Percentiles rank a stretch among this genome's conserved stretches.
phyloP scores from a whole-genome alignment of 1,284 basidiomycete genomes.

The Marasmius tenuissimus region DNA sequence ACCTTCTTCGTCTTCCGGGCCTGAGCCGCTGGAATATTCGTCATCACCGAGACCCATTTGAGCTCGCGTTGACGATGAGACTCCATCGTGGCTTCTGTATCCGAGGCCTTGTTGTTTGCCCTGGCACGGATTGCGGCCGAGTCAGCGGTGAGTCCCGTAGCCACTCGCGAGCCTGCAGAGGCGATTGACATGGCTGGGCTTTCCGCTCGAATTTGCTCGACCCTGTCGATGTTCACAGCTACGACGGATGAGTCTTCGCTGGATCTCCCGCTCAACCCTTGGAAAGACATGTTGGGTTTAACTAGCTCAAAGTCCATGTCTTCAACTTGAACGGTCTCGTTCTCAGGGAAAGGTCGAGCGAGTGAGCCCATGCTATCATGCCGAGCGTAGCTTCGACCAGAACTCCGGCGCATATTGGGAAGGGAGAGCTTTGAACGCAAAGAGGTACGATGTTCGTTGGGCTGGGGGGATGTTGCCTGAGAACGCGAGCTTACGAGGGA shows the following conservation, averaged over 20 bases:
- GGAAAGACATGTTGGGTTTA: conserved; percentile 50
- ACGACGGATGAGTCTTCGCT: conserved; percentile 54
- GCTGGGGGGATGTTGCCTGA: conserved; percentile 25
- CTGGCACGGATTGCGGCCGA: conserved; percentile 10
- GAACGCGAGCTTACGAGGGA: conserved; percentile 24
- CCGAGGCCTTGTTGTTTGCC: conserved; percentile 13
- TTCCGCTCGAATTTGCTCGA: conserved; percentile 36
- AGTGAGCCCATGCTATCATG: conserved; percentile 30
- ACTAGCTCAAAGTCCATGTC: conserved; percentile 81
- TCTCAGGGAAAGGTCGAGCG: conserved; percentile 13
- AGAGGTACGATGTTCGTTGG: conserved; percentile 35
- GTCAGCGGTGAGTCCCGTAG: conserved; percentile 9
- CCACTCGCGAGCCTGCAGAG: conserved; percentile 22
- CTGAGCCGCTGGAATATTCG: conserved; percentile 59
- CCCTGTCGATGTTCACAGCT: conserved; percentile 31
- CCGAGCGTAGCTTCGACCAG: conserved; percentile 34
- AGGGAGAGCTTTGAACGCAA: conserved; percentile 59
- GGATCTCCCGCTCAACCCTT: conserved; percentile 34
- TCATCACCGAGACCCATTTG: conserved; percentile 74
- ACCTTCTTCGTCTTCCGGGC: conserved; percentile 85
- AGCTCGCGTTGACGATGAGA: conserved; percentile 75
- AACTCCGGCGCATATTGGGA: conserved; percentile 52
- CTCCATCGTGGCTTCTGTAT: conserved; percentile 44
- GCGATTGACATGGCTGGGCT: conserved; percentile 51
- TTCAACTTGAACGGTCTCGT: conserved; percentile 60